Conservation (phyloP, 2,329 filamentous ascomycete genomes). For the Xylaria digitata region DNA sequence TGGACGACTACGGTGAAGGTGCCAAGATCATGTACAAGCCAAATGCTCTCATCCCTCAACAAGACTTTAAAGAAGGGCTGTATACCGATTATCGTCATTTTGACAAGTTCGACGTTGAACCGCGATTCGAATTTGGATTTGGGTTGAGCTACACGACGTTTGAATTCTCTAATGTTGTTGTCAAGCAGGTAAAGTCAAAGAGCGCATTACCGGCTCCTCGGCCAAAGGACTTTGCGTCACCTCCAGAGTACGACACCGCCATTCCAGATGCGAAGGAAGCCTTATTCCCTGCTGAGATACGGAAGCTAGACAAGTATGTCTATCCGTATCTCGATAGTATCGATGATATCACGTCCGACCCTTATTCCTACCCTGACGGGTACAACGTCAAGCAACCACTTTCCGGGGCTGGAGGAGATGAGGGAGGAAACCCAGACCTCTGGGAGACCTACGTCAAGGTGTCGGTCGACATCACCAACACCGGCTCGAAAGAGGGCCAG, state of each 20-base stretch:
- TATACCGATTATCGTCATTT: slow-evolving; percentile 93
- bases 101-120: slow-evolving; percentile 78
- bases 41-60: slow-evolving; percentile 78
- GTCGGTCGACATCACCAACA: slow-evolving; percentile 65
- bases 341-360: slow-evolving; percentile 56
- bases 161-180: slow-evolving; percentile 64
- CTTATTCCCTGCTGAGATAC: slow-evolving; percentile 70
- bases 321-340: slow-evolving; percentile 74
- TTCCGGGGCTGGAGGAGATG: slow-evolving; percentile 75
- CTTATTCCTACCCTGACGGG: slow-evolving; percentile 65
- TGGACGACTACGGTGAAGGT: slow-evolving; percentile 80
- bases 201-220: slow-evolving; percentile 53
- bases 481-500: slow-evolving; percentile 57
- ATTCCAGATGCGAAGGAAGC: slow-evolving; percentile 67
- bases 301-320: slow-evolving; percentile 74
- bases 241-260: slow-evolving; percentile 66
- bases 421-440: slow-evolving; percentile 74
- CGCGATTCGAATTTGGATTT: slow-evolving; percentile 87
- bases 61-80: slow-evolving; percentile 84
- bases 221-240: slow-evolving; percentile 55
- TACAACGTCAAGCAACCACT: slow-evolving; percentile 62
- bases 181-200: slow-evolving; percentile 62
- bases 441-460: slow-evolving; percentile 67
- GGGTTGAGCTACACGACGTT: slow-evolving; percentile 86
- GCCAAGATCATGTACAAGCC: slow-evolving; percentile 76